Base-by-base conservation (phyloP, 2,329 filamentous ascomycete genomes). In the Penicillium sp. region DNA sequence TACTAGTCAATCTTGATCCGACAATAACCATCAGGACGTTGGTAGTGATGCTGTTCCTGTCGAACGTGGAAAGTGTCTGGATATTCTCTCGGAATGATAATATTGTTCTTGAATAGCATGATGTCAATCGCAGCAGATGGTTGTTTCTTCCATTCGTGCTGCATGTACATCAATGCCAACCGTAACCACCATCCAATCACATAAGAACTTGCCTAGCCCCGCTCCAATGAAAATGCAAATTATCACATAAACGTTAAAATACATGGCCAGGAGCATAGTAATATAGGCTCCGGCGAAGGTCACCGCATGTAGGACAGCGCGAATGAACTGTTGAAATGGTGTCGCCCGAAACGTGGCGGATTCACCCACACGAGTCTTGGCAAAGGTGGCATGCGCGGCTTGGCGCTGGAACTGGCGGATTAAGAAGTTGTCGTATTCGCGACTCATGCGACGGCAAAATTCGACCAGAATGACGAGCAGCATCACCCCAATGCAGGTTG, bases 161-260 rank as follows among this genome's bases (percentile, higher is more conserved):
- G 35, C 48, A 7, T 63, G 49, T 4, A 52, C 55, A 11, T 47
- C 59, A 6, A 61, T 27, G 14, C 57, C 58, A 29, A 64, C 53
- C 0, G 52, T 57, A 11, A 65, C 62, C 2, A 65, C 62, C 62
- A 62, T 65, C 62, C 62, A 65, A 59, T 65, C 62, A 51, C 61
- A 65, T 3, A 65, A 45, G 53, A 65, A 65, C 35, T 65, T 65
- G 19, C 62, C 62, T 14, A 65, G 42, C 1, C 62, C 62, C 2
- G 88, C 85, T 1, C 91, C 91, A 54, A 93, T 83, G 60, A 93
- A 84, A 71, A 95, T 91, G 64, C 86, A 90, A 57, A 93, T 87
- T 71, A 95, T 90, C 60, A 95, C 82, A 73, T 91, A 95, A 10
- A 87, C 82, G 56, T 87, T 87, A 71, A 81, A 87, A 60, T 85